These are phyloP conservation scores for Pleurotus salmoneostramineus DNA, from an alignment of 768 basidiomycete species.

Conservation along the genomic window DNA sequence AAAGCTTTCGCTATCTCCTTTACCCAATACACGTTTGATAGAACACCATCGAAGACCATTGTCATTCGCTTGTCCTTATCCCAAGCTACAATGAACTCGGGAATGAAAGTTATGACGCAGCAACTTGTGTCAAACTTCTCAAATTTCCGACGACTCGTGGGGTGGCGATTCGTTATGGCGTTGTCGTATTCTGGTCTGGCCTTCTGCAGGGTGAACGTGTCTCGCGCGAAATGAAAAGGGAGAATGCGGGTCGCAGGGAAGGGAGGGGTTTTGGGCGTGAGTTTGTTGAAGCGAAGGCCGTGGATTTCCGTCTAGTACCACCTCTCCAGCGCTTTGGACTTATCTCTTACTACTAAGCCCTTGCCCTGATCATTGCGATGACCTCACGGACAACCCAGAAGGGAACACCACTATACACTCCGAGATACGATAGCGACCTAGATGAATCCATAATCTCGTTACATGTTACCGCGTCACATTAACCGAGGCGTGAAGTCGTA, in stretches of 20 bases:
- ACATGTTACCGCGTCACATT: neutral
- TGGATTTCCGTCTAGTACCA: neutral
- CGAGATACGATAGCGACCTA: neutral
- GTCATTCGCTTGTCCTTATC: neutral
- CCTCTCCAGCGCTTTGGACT: neutral
- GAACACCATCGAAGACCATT: neutral
- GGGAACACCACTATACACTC: neutral
- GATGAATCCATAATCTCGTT: neutral
- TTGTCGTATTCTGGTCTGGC: neutral
- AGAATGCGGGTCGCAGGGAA: neutral
- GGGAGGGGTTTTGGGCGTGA: too few relatives aligned
- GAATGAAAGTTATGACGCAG: neutral
- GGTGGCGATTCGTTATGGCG: too few relatives aligned
- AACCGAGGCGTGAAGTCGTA: neutral
- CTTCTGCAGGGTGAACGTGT: neutral
- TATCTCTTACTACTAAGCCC: neutral
- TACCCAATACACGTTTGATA: neutral
- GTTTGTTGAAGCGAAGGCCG: too few relatives aligned
- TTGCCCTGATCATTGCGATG: slow-evolving; percentile 1
- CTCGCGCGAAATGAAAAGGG: neutral
- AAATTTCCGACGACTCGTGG: neutral
- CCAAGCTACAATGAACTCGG: neutral
- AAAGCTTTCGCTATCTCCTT: neutral
- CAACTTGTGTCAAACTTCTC: neutral
- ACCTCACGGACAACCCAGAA: neutral